phyloP scores from a whole-genome alignment of 129 eudicot genomes.

The Scalesia atractyloides region DNA sequence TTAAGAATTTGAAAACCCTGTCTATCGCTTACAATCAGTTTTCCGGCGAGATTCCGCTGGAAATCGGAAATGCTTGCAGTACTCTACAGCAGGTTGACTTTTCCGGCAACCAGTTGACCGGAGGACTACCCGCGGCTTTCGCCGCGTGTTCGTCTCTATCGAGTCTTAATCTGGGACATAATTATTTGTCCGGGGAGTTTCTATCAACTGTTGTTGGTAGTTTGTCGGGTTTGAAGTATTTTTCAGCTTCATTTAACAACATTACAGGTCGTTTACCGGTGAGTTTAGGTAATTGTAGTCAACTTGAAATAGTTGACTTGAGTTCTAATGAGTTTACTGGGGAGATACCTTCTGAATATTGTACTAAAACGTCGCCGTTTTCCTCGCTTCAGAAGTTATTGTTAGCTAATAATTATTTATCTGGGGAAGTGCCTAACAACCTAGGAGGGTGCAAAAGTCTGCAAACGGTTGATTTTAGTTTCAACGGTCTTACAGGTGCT shows the following conservation, averaged over 20 bases:
- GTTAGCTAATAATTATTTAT: conserved; percentile 58
- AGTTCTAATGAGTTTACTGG: conserved; percentile 73
- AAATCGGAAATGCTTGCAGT: conserved; percentile 52
- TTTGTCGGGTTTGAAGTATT: conserved; percentile 59
- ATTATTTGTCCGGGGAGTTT: conserved; percentile 72
- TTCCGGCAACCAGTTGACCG: conserved; percentile 57
- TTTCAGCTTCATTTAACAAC: conserved; percentile 67
- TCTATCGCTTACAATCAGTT: conserved; percentile 60
- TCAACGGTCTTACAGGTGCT: conserved; percentile 54
- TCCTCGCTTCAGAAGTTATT: conserved; percentile 54
- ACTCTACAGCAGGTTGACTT: conserved; percentile 74
- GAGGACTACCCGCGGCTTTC: conserved; percentile 58
- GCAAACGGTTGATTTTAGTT: conserved; percentile 74
- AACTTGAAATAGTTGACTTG: conserved; percentile 74
- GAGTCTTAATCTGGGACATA: conserved; percentile 55
- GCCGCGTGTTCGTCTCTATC: conserved; percentile 54
- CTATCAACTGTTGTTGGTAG: conserved; percentile 58
- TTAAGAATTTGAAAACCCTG: conserved; percentile 51
- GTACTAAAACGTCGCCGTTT: conserved; percentile 44
- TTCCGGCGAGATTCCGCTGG: conserved; percentile 64
- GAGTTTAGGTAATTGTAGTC: conserved; percentile 57
- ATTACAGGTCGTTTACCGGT: conserved; percentile 62
- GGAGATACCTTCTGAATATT: conserved; percentile 62
- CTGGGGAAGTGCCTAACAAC: conserved; percentile 55
- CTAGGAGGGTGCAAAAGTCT: conserved; percentile 68